phyloP scores from a whole-genome alignment of 352 stramenopile genomes.

The Globisporangium radiosum region DNA sequence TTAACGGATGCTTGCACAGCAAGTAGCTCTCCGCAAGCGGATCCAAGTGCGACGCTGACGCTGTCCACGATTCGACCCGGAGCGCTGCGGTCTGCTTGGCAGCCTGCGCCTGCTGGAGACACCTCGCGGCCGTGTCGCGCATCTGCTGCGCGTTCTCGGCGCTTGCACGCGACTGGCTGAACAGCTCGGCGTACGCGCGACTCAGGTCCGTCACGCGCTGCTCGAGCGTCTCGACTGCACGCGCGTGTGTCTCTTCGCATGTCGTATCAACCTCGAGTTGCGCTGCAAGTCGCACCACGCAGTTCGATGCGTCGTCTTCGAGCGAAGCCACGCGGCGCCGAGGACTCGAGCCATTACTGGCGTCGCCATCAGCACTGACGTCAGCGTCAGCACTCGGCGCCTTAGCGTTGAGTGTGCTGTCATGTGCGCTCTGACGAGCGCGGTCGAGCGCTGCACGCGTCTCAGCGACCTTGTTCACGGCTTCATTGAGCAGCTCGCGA shows the following conservation, averaged over 20 bases:
- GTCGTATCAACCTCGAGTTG: slow-evolving; percentile 51
- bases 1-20: slow-evolving; percentile 54
- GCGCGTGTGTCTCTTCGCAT: slow-evolving; percentile 34
- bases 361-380: slow-evolving; percentile 4
- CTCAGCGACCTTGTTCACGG: slow-evolving; percentile 14
- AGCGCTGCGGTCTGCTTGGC: slow-evolving; percentile 43
- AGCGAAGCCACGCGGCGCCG: background rate
- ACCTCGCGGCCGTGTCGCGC: slow-evolving; percentile 34
- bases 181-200: slow-evolving; percentile 26
- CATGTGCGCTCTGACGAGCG: slow-evolving; percentile 31
- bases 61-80: slow-evolving; percentile 53
- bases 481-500: slow-evolving; percentile 22
- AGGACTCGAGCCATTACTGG: slow-evolving; percentile 3
- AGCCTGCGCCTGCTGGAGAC: slow-evolving; percentile 48
- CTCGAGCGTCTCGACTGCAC: slow-evolving; percentile 24
- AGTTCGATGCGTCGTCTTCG: slow-evolving; percentile 7
- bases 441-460: slow-evolving; percentile 23
- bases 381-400: slow-evolving; percentile 8
- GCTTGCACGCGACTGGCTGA: slow-evolving; percentile 16
- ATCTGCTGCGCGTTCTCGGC: slow-evolving; percentile 31
- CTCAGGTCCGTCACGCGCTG: slow-evolving; percentile 13
- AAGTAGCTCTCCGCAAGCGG: slow-evolving; percentile 66
- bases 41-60: slow-evolving; percentile 54
- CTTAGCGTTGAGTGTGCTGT: slow-evolving; percentile 13
- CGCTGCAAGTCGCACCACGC: slow-evolving; percentile 37